Evolutionary conservation across 805 yeast genomes (phyloP), one percentile per base, ranked within the genome.

Genomic region (Suhomyces sp.): DNA sequence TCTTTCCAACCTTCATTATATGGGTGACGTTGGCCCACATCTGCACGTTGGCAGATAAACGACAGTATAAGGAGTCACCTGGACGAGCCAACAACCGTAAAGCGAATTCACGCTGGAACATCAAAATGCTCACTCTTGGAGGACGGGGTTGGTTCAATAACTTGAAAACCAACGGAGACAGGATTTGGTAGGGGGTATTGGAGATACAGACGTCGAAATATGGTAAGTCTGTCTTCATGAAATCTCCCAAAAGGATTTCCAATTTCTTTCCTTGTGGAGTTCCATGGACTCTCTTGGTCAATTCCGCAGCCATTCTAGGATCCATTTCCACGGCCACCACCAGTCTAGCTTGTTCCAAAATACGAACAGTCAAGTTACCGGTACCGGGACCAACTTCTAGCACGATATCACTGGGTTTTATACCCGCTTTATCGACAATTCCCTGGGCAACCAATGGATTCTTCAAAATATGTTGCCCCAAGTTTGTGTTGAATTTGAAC

Each of bases 1-100:
- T 93, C 56, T 81, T 84, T 16, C 98, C 98, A 19, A 93, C 98
- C 63, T 93, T 93, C 98, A 93, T 93, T 35, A 93, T 86, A 59
- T 93, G 98, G 6, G 95, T 88, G 11, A 93, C 97, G 46, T 87
- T 87, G n/a, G 97, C 96, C 97, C 98, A 93, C 98, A 93, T 91
- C 56, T 93, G 98, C 1, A 93, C 98, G 55, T 93, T 93, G 19
- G 96, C 98, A 20, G 95, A 83, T 36, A 93, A 72, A 53, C 98
- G 77, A 62, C 96, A 88, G 67, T 91, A 93, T 25, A 93, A 69
- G 1, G 87, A 62, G 50, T 93, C 98, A n/a, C 98, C 98, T 0
- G 98, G 98, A 49, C 95, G 77, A 1, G 98, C 98, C 35, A 93
- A 70, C 36, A 93, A 68, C 53, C 97, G 81, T 64, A 93, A 61